A percentile compares a stretch with the other conserved stretches of the same genome.
Conservation (phyloP, 768 basidiomycete species). For the Pleurotus tuber-regium region DNA sequence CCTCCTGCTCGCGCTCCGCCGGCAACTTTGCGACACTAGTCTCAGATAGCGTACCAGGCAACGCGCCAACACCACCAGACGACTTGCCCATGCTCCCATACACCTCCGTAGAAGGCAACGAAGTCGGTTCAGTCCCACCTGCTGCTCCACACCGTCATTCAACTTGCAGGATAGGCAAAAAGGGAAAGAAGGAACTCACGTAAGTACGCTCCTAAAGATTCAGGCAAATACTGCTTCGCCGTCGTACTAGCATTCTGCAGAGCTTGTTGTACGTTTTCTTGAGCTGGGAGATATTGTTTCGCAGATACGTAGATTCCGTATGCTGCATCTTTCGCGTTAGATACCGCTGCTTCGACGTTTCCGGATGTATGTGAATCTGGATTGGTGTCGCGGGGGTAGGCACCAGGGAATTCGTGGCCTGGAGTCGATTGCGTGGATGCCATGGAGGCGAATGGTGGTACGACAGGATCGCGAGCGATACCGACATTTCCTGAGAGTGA, state of each 20-base stretch:
- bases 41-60: constrained; percentile 46
- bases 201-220: constrained; percentile 12
- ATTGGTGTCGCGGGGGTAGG: constrained; percentile 11
- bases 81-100: constrained; percentile 12
- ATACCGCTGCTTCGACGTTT: neutral
- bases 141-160: too few relatives aligned
- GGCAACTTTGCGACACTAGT: constrained; percentile 46
- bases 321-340: neutral
- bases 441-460: neutral
- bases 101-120: constrained; percentile 9
- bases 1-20: constrained; percentile 34
- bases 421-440: constrained; percentile 4
- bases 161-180: neutral
- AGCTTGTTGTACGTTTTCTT: constrained; percentile 19
- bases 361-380: neutral
- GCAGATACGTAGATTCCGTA: constrained; percentile 12
- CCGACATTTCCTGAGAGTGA: neutral
- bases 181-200: constrained; percentile 9
- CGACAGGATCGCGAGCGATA: neutral
- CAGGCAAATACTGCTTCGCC: constrained; percentile 20
- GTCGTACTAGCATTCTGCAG: constrained; percentile 17
- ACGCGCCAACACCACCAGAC: constrained; percentile 42
- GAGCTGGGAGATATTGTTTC: constrained; percentile 20
- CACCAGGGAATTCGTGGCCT: constrained; percentile 12
- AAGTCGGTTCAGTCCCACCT: neutral